Evolutionary conservation across 495 filamentous ascomycete species (phyloP).

Genomic region (Penicillium turbatum): DNA sequence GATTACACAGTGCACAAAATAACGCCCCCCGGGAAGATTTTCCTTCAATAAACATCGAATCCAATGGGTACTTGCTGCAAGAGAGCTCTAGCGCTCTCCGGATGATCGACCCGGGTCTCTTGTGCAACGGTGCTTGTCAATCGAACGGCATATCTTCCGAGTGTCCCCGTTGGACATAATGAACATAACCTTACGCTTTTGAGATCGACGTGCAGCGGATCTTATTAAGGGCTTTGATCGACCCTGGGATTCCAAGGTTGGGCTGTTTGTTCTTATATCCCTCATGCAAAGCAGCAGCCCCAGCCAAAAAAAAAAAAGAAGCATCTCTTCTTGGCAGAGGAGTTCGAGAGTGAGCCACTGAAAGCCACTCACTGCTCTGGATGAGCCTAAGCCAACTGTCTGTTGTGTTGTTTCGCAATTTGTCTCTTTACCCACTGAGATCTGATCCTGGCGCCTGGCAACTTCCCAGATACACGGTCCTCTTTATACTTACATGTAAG

Average conservation of each 20-base stretch:
- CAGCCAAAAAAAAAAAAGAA: constrained; percentile 15
- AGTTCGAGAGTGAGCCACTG: not conserved
- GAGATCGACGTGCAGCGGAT: constrained; percentile 10
- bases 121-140: constrained; percentile 35
- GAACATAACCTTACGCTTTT: constrained; percentile 8
- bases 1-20: not conserved
- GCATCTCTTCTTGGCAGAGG: constrained; percentile 2
- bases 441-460: constrained; percentile 5
- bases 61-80: not conserved
- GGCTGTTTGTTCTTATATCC: constrained; percentile 20
- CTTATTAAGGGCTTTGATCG: constrained; percentile 12
- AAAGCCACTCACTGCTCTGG: not conserved
- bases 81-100: constrained; percentile 12
- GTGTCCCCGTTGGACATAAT: constrained; percentile 29
- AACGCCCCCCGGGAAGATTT: not conserved
- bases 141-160: constrained; percentile 39
- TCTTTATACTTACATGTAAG: not conserved
- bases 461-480: constrained; percentile 1
- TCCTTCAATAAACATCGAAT: constrained; percentile 7
- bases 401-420: not conserved
- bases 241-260: constrained; percentile 1
- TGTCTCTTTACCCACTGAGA: constrained; percentile 9
- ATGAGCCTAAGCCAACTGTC: not conserved
- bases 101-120: constrained; percentile 32
- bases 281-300: constrained; percentile 19